A percentile compares a stretch with the other conserved stretches of the same genome.
These are phyloP conservation scores for Nitzschia putrida DNA, from an alignment of 108 stramenopile genomes.

Conservation along the genomic window DNA sequence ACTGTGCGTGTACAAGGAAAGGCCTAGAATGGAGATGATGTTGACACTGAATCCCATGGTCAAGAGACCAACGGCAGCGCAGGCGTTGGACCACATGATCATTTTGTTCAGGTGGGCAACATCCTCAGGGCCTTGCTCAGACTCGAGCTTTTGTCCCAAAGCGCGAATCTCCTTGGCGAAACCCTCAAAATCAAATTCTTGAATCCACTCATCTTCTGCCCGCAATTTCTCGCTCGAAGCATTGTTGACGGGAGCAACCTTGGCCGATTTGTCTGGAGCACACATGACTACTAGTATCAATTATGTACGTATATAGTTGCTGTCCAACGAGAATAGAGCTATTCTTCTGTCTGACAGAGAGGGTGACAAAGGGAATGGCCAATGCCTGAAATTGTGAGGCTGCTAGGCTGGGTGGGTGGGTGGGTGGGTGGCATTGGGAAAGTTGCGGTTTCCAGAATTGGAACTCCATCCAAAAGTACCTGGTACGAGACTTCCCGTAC, in stretches of 20 bases:
- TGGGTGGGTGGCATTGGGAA: too few relatives aligned
- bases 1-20: slow-evolving; percentile 61
- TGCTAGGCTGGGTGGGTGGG: too few relatives aligned
- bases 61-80: slow-evolving; percentile 69
- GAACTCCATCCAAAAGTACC: too few relatives aligned
- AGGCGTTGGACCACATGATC: slow-evolving; percentile 76
- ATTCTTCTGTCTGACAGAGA: too few relatives aligned
- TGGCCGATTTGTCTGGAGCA: slow-evolving; percentile 2
- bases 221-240: slow-evolving; percentile 9
- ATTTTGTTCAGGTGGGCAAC: slow-evolving; percentile 90
- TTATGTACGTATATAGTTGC: too few relatives aligned
- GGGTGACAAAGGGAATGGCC: too few relatives aligned
- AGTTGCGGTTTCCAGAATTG: too few relatives aligned
- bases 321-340: too few relatives aligned
- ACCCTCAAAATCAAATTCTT: slow-evolving; percentile 70
- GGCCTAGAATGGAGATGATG: slow-evolving; percentile 53
- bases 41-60: slow-evolving; percentile 62
- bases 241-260: slow-evolving; percentile 1
- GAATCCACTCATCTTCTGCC: slow-evolving; percentile 77
- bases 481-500: too few relatives aligned
- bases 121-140: slow-evolving; percentile 78
- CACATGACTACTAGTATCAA: slow-evolving; percentile 3
- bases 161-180: slow-evolving; percentile 79
- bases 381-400: too few relatives aligned
- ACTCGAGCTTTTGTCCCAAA: slow-evolving; percentile 78